Conservation (phyloP, 2,329 filamentous ascomycete genomes). For the Onygenales sp. region DNA sequence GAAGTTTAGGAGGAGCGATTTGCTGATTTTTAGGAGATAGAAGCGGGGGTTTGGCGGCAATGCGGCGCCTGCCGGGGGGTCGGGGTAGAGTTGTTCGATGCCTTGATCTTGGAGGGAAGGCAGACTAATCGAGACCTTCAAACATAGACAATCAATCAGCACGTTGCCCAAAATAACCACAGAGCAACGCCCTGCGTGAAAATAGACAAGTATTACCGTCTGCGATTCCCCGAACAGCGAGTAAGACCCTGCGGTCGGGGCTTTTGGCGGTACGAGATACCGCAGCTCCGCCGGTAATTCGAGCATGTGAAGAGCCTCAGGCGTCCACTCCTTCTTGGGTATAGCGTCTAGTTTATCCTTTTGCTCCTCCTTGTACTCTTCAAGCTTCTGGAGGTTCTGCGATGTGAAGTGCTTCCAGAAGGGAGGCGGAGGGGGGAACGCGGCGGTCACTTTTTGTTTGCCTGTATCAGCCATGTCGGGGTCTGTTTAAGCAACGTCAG, state of each 20-base stretch:
- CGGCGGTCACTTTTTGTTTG: slow-evolving; percentile 44
- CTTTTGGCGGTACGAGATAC: slow-evolving; percentile 70
- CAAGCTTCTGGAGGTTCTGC: slow-evolving; percentile 57
- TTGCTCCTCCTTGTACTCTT: slow-evolving; percentile 37
- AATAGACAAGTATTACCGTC: slow-evolving; percentile 31
- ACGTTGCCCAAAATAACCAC: slow-evolving; percentile 3
- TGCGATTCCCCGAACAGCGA: slow-evolving; percentile 63
- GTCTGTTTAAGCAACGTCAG: too few species aligned
- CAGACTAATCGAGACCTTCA: slow-evolving; percentile 47
- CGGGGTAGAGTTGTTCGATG: slow-evolving; percentile 60
- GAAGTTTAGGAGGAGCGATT: slow-evolving; percentile 80
- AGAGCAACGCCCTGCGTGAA: background rate
- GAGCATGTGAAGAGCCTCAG: slow-evolving; percentile 24
- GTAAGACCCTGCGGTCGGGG: slow-evolving; percentile 62
- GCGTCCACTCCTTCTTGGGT: slow-evolving; percentile 21
- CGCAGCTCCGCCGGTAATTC: slow-evolving; percentile 61
- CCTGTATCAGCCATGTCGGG: slow-evolving; percentile 51
- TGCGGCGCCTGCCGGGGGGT: slow-evolving; percentile 40
- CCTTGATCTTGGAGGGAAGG: slow-evolving; percentile 60
- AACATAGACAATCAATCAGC: slow-evolving; percentile 9
- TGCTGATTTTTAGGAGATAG: slow-evolving; percentile 67
- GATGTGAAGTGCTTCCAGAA: slow-evolving; percentile 85
- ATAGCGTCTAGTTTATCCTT: slow-evolving; percentile 12
- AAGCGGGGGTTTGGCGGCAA: slow-evolving; percentile 41
- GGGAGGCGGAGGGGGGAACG: slow-evolving; percentile 76